These are phyloP conservation scores for Sphagnum contortum DNA, from an alignment of 225 moss, liverwort and hornwort genomes.

Conservation along the genomic window DNA sequence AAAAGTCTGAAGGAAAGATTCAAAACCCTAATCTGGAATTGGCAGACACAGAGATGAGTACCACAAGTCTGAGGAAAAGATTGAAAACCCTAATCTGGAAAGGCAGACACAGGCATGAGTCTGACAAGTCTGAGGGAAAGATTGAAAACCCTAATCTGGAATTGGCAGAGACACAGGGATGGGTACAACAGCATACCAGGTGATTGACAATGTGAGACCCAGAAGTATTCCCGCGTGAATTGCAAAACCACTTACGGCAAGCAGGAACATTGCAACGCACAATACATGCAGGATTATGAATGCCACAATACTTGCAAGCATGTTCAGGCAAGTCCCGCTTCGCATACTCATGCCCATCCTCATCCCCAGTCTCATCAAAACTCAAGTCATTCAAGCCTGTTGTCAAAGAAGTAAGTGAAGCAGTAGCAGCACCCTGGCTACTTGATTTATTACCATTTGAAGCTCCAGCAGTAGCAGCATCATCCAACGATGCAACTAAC, in stretches of 20 bases:
- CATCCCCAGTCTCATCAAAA: conserved; percentile 53
- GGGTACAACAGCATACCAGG: conserved; percentile 21
- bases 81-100: neutral
- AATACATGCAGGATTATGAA: conserved; percentile 12
- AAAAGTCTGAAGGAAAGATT: neutral
- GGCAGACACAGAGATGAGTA: too few species aligned
- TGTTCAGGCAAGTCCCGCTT: conserved; percentile 65
- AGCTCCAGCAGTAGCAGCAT: neutral
- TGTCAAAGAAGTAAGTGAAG: conserved; percentile 30
- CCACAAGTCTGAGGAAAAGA: too few species aligned
- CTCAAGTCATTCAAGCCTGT: conserved; percentile 45
- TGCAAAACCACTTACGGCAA: conserved; percentile 15
- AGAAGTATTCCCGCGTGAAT: conserved; percentile 43
- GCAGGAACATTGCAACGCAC: conserved; percentile 12
- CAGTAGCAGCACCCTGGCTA: conserved; percentile 47
- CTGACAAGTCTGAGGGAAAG: too few species aligned
- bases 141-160: neutral
- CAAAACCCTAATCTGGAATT: neutral
- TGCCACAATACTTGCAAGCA: conserved; percentile 61
- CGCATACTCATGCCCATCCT: conserved; percentile 49
- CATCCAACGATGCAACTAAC: conserved; percentile 2
- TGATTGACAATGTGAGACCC: conserved; percentile 67
- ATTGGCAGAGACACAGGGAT: neutral
- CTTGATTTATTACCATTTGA: conserved; percentile 24
- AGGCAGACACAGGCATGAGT: neutral